Evolutionary conservation across 345 rosid genomes (phyloP).

Genomic region (Angophora floribunda): DNA sequence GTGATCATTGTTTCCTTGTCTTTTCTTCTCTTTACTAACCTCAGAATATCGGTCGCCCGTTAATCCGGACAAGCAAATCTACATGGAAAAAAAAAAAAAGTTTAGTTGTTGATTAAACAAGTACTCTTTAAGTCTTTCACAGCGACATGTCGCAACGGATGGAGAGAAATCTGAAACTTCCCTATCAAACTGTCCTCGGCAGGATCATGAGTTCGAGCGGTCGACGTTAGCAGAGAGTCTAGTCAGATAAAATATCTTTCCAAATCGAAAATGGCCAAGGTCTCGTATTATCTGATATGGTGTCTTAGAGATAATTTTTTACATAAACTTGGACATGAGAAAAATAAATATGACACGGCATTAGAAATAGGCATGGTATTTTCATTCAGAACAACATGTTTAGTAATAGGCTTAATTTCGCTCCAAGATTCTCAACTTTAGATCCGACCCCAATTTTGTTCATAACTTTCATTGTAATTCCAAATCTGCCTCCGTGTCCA

Average conservation of each 20-base stretch:
- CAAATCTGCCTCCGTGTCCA: accelerated
- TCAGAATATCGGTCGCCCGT: background rate
- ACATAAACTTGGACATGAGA: background rate
- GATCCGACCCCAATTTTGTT: background rate
- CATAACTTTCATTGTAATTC: background rate
- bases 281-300: too few relatives aligned
- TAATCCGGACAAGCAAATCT: background rate
- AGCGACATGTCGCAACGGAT: background rate
- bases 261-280: background rate
- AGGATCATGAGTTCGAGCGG: background rate
- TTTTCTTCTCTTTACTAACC: background rate
- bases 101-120: background rate
- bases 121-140: background rate
- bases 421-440: background rate
- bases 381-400: background rate
- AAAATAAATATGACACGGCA: background rate
- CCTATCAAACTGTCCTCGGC: background rate
- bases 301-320: too few relatives aligned
- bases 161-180: background rate
- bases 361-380: background rate
- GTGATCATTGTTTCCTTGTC: background rate
- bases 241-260: background rate
- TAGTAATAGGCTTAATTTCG: background rate
- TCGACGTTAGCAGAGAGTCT: background rate
- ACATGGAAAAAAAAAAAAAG: background rate